These are phyloP conservation scores for Collybia sp. DNA, from an alignment of 768 basidiomycete genomes.

Conservation along the genomic window DNA sequence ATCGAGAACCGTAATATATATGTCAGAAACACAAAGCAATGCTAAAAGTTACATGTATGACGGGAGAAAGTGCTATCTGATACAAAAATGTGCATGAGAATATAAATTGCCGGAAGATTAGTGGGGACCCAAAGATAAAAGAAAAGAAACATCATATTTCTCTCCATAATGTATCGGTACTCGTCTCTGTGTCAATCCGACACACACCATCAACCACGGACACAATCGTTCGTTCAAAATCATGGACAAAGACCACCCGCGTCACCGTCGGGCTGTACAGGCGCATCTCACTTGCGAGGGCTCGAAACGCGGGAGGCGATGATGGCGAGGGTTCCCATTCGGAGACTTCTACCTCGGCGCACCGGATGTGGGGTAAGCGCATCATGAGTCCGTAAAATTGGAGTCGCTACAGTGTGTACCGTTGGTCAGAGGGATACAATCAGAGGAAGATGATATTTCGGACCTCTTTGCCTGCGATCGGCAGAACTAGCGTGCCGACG, in stretches of 20 bases:
- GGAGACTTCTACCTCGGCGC: slow-evolving; percentile 59
- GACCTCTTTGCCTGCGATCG: slow-evolving; percentile 52
- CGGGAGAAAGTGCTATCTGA: too few species aligned
- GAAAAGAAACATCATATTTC: slow-evolving; percentile 15
- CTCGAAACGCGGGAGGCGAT: slow-evolving; percentile 47
- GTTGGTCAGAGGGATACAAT: slow-evolving; percentile 3
- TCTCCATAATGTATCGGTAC: slow-evolving; percentile 27
- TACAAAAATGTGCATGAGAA: too few species aligned
- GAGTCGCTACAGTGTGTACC: slow-evolving; percentile 39
- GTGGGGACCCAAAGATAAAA: background rate
- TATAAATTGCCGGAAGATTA: too few species aligned
- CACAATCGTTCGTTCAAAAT: slow-evolving; percentile 55
- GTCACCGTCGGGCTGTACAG: slow-evolving; percentile 51
- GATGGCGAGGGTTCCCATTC: slow-evolving; percentile 60
- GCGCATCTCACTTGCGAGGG: slow-evolving; percentile 54
- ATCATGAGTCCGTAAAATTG: slow-evolving; percentile 57
- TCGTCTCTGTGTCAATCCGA: slow-evolving; percentile 24
- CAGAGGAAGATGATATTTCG: slow-evolving; percentile 11
- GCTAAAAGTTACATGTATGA: too few species aligned
- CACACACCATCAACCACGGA: slow-evolving; percentile 29
- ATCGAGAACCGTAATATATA: too few species aligned
- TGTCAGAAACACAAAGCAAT: too few species aligned
- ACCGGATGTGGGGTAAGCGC: slow-evolving; percentile 44
- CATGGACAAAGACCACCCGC: slow-evolving; percentile 56
- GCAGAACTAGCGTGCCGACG: slow-evolving; percentile 61